Evolutionary conservation across 2,329 filamentous ascomycete species (phyloP).

Genomic region (Gliomastix tumulicola): DNA sequence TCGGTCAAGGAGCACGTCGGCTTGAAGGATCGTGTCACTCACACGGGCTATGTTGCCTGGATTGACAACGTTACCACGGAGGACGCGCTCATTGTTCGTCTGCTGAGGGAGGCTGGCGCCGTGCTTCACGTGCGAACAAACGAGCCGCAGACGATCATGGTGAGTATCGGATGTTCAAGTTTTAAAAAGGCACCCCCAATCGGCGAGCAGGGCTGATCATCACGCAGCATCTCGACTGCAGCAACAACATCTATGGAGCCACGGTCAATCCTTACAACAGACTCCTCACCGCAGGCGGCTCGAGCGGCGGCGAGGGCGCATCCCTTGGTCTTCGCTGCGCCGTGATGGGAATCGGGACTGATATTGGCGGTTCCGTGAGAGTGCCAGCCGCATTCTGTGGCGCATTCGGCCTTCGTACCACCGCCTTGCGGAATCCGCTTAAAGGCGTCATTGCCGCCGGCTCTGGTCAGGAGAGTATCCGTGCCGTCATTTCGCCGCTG

Average conservation of each 20-base stretch:
- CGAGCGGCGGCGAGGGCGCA: slow-evolving; percentile 49
- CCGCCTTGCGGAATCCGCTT: slow-evolving; percentile 19
- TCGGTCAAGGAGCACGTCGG: slow-evolving; percentile 13
- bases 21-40: not conserved
- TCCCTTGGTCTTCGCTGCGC: slow-evolving; percentile 32
- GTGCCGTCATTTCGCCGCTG: slow-evolving; percentile 11
- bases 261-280: slow-evolving; percentile 58
- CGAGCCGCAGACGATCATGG: slow-evolving; percentile 50
- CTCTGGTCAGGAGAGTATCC: slow-evolving; percentile 26
- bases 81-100: not conserved
- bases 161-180: too few relatives aligned
- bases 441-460: slow-evolving; percentile 5
- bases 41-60: not conserved
- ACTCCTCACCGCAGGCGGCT: slow-evolving; percentile 54
- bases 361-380: slow-evolving; percentile 38
- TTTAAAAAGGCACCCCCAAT: too few relatives aligned
- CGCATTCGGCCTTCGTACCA: slow-evolving; percentile 32
- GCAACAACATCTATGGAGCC: slow-evolving; percentile 55
- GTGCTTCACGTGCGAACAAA: slow-evolving; percentile 65
- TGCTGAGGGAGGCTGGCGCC: slow-evolving; percentile 43
- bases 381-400: slow-evolving; percentile 35
- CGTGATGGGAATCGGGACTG: slow-evolving; percentile 31
- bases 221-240: not conserved
- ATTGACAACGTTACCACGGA: not conserved
- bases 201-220: too few relatives aligned